Evolutionary conservation across 129 eudicot genomes (phyloP).

Genomic region (Tanacetum coccineum): DNA sequence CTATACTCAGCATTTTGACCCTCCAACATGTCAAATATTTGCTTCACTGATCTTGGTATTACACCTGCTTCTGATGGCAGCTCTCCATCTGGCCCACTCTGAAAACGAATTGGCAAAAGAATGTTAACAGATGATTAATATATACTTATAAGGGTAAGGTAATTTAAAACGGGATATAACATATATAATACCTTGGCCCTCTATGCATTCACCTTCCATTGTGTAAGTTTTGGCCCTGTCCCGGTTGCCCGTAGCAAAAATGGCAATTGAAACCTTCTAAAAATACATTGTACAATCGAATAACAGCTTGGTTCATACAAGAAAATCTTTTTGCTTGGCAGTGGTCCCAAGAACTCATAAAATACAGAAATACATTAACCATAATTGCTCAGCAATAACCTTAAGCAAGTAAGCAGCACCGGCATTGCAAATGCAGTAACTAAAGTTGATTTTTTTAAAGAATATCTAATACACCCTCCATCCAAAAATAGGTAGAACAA

Average conservation of each 20-base stretch:
- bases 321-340: constrained; percentile 77
- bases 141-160: neutral
- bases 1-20: constrained; percentile 95
- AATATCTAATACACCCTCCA: neutral
- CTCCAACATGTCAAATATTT: constrained; percentile 92
- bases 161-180: neutral
- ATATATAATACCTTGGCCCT: constrained; percentile 64
- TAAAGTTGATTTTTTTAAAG: neutral
- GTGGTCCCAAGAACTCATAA: constrained; percentile 84
- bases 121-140: neutral
- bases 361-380: neutral
- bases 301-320: constrained; percentile 86
- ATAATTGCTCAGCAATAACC: neutral
- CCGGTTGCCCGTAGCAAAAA: constrained; percentile 99
- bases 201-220: constrained; percentile 97
- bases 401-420: too few relatives aligned
- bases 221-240: constrained; percentile 95
- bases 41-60: constrained; percentile 88
- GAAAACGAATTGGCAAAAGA: neutral
- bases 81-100: constrained; percentile 90
- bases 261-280: constrained; percentile 96
- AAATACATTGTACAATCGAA: constrained; percentile 90
- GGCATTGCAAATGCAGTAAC: neutral
- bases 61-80: constrained; percentile 90
- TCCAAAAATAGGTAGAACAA: neutral